Evolutionary conservation across 2,329 filamentous ascomycete genomes (phyloP).

Genomic region (Trichoderma sp.): DNA sequence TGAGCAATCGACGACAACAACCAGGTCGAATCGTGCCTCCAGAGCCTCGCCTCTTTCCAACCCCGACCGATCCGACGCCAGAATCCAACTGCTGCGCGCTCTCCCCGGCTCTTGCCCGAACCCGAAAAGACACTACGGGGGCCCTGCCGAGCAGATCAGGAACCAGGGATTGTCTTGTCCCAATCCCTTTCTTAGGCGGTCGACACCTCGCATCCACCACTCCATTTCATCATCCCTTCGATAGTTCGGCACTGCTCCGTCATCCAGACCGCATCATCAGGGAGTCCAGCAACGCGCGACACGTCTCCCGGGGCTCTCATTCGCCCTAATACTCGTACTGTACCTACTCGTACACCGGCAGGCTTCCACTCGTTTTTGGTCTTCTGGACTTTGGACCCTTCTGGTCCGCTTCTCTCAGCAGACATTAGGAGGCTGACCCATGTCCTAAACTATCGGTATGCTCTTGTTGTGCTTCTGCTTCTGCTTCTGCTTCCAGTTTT

Average conservation of each 20-base stretch:
- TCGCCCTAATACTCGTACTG: background rate
- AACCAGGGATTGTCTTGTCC: conserved; percentile 8
- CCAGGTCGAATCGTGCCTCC: background rate
- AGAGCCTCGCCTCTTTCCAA: background rate
- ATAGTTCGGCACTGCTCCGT: conserved; percentile 4
- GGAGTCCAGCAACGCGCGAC: conserved; percentile 9
- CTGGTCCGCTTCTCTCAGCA: background rate
- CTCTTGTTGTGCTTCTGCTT: background rate
- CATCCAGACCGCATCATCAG: background rate
- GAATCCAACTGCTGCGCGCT: background rate
- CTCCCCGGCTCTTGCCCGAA: conserved; percentile 3
- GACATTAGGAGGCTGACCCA: conserved; percentile 13
- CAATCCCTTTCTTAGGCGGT: conserved; percentile 13
- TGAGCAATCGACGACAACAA: background rate
- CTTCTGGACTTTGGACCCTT: conserved; percentile 2
- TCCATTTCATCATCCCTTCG: conserved; percentile 13
- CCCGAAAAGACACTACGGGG: background rate
- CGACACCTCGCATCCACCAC: conserved; percentile 11
- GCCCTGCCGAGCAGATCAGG: conserved; percentile 15
- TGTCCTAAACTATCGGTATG: conserved; percentile 19
- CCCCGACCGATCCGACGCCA: background rate
- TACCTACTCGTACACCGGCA: background rate
- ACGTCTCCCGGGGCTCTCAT: background rate
- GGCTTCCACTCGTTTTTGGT: conserved; percentile 8
- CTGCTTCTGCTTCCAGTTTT: background rate